Conservation (phyloP, 768 basidiomycete species). For the Lepiota brunneoincarnata region DNA sequence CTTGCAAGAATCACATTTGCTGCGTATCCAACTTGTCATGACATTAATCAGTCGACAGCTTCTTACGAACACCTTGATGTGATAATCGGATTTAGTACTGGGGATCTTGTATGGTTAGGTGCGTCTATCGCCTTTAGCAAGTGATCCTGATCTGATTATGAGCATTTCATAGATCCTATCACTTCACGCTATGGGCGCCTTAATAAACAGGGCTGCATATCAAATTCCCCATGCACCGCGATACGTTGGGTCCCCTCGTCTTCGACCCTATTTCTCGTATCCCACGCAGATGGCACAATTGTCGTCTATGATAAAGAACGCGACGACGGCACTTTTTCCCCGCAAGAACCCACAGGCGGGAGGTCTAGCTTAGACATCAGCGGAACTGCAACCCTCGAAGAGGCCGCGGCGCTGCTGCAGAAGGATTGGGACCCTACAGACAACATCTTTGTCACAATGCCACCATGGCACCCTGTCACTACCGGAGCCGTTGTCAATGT, state of each 20-base stretch:
- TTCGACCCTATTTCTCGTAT: slow-evolving; percentile 77
- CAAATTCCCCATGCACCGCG: slow-evolving; percentile 81
- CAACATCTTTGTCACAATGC: slow-evolving; percentile 76
- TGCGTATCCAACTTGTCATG: slow-evolving; percentile 86
- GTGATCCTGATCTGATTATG: slow-evolving; percentile 9
- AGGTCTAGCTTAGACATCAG: slow-evolving; percentile 16
- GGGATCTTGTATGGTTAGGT: slow-evolving; percentile 98
- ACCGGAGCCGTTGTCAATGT: slow-evolving; percentile 31
- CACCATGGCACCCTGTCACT: slow-evolving; percentile 80
- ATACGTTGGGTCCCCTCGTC: slow-evolving; percentile 86
- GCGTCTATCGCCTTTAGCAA: slow-evolving; percentile 17
- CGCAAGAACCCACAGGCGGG: slow-evolving; percentile 47
- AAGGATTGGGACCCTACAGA: slow-evolving; percentile 76
- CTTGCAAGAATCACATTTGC: slow-evolving; percentile 83
- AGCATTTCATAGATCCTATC: slow-evolving; percentile 59
- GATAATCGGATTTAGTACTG: slow-evolving; percentile 88
- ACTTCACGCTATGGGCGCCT: slow-evolving; percentile 79
- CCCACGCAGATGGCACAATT: slow-evolving; percentile 87
- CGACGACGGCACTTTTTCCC: slow-evolving; percentile 76
- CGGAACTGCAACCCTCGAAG: slow-evolving; percentile 16
- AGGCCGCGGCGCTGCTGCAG: slow-evolving; percentile 25
- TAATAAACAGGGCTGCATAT: slow-evolving; percentile 84
- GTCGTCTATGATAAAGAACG: slow-evolving; percentile 90
- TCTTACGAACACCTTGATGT: slow-evolving; percentile 80
- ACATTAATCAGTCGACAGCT: slow-evolving; percentile 78